Base-by-base conservation (phyloP, 1,284 basidiomycete species). In the Rhodotorula sp. region DNA sequence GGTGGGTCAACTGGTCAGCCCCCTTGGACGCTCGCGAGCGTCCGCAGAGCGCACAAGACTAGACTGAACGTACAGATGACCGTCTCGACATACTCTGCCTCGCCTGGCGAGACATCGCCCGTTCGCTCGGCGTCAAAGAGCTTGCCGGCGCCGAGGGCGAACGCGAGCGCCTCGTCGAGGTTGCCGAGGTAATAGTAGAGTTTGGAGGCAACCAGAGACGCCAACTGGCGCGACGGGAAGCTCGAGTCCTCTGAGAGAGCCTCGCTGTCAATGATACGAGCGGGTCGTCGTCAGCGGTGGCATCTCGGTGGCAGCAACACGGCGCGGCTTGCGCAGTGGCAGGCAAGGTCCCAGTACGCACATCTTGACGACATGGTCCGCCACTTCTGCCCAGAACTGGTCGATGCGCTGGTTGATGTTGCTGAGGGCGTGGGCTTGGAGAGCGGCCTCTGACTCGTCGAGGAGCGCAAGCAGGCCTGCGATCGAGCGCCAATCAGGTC, bases 331-430 rank as follows among this genome's bases (percentile, higher is more conserved):
- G 46, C 24, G 15, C 13, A 6, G 37, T 13, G 37, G 46, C 24
- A 40, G 18, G 2, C 28, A 26, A 7, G 4, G 28, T 6, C 40
- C 2, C 28, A 5, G 63, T 59, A 85, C 90, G 78, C 79, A 92
- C 93, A 97, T 92, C 70, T 88, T 84, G 50, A 90, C 86, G 76
- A 97, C 88, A 80, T 92, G 87, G 80, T 98, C 94, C 77, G 92
- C 93, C 78, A 97, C 94, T 84, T 98, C 94, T 63, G 94, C 89
- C 94, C 94, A 98, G 81, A 96, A 96, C 77, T 92, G 89, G 53
- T 92, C 87, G 15, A 97, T 91, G 63, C 96, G 86, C 31, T 86
- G 83, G 77, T 88, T 88, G 66, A 98, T 85, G 64, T 88, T 86
- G 68, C 87, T 86, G 76, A 98, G 87, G 28, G 94, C 94, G 84